Evolutionary conservation across 2,329 filamentous ascomycete genomes (phyloP).

Genomic region (Ascochyta fabae): DNA sequence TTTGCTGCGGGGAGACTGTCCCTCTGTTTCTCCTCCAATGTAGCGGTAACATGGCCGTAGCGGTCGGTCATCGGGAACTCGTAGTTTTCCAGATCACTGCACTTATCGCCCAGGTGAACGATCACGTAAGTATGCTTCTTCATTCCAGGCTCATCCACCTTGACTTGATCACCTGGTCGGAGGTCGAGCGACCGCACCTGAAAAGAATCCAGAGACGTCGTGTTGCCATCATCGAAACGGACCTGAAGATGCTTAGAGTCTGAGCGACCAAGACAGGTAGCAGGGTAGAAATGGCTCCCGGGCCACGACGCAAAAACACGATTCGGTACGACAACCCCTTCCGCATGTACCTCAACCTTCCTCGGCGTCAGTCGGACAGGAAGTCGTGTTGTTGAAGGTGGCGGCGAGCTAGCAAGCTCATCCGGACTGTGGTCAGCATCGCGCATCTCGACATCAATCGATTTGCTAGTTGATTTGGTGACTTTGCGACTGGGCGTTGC

Average conservation of each 20-base stretch:
- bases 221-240: constrained; percentile 57
- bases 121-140: constrained; percentile 55
- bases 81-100: constrained; percentile 28
- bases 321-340: constrained; percentile 52
- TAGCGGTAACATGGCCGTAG: constrained; percentile 49
- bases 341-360: neutral
- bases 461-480: neutral
- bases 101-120: constrained; percentile 51
- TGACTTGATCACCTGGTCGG: constrained; percentile 53
- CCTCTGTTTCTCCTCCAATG: constrained; percentile 51
- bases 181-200: constrained; percentile 54
- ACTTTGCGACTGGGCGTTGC: constrained; percentile 19
- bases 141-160: constrained; percentile 54
- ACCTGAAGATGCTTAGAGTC: constrained; percentile 53
- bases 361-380: constrained; percentile 18
- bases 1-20: constrained; percentile 43
- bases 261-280: constrained; percentile 60
- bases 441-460: constrained; percentile 30
- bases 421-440: constrained; percentile 25
- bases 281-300: constrained; percentile 64
- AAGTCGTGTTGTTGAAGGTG: constrained; percentile 23
- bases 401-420: constrained; percentile 30
- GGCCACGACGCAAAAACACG: constrained; percentile 66
- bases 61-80: constrained; percentile 51
- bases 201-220: constrained; percentile 48